A percentile compares a stretch with the other conserved stretches of the same genome.
Evolutionary conservation across 2,329 filamentous ascomycete species (phyloP).

Genomic region (Penicillium sclerotigenum): DNA sequence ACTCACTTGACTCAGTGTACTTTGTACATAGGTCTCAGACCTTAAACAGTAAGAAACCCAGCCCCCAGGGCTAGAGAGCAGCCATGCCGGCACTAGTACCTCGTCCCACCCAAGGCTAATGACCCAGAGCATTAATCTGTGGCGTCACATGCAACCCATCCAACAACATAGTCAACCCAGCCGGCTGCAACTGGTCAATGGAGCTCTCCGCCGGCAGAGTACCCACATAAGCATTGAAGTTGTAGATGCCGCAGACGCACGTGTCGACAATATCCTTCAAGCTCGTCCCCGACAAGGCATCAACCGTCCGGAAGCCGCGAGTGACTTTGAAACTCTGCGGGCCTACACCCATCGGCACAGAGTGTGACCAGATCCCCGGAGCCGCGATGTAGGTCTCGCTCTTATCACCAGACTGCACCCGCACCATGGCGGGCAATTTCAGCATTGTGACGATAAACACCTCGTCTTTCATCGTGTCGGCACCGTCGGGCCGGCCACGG

Average conservation of each 20-base stretch:
- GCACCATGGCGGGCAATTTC: conserved; percentile 45
- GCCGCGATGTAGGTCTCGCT: conserved; percentile 46
- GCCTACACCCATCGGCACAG: conserved; percentile 49
- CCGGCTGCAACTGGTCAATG: conserved; percentile 38
- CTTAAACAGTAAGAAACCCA: not conserved
- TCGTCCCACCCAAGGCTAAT: not conserved
- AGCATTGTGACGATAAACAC: conserved; percentile 56
- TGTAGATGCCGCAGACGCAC: conserved; percentile 54
- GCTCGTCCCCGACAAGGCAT: conserved; percentile 44
- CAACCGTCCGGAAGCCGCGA: conserved; percentile 41
- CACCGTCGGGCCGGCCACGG: conserved; percentile 51
- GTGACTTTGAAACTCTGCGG: conserved; percentile 48
- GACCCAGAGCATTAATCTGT: conserved; percentile 29
- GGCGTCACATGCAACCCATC: conserved; percentile 31
- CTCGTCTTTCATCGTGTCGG: conserved; percentile 48
- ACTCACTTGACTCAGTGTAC: not conserved
- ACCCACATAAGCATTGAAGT: conserved; percentile 57
- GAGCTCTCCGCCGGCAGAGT: conserved; percentile 41
- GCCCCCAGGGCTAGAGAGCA: not conserved
- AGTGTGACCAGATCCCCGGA: conserved; percentile 46
- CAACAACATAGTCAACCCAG: conserved; percentile 29
- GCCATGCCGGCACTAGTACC: not conserved
- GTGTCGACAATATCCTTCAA: conserved; percentile 50
- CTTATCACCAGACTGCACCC: conserved; percentile 47
- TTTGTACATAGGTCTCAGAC: not conserved